Base-by-base conservation (phyloP, 805 yeast genomes). In the Naumovozyma dairenensis region DNA sequence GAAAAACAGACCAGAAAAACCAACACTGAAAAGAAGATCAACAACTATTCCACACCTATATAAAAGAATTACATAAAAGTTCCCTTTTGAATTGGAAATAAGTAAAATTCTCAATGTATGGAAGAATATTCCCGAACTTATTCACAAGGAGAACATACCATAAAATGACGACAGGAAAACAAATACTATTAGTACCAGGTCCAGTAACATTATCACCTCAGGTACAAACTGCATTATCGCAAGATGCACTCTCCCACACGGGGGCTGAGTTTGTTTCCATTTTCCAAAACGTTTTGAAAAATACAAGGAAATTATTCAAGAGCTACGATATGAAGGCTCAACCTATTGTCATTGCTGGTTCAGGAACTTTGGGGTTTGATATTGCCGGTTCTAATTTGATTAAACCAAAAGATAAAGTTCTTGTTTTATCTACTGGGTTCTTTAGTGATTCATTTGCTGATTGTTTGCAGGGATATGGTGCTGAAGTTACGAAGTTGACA, bases 301-400 rank as follows among this genome's bases (percentile, higher is more conserved):
- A 76, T 56, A 69, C 84, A 47, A 73, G 96, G 48, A 68, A 65
- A 44, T 60, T 89, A 45, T 87, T 87, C 71, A 71, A 77, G 53
- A 76, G 89, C 19, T 63, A 74, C 18, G 74, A 71, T 48, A 57
- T 72, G 10, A 54, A 60, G n/a, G 45, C 49, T 24, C 95, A 84
- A 63, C 84, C 87, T 6, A 68, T 82, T 39, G 82, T 89, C 12
- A 54, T 89, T 37, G 70, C 92, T 3, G 97, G 96, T 28, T 80
- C 94, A 2, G 97, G 97, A 37, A 85, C 96, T 15, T 68, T 87
- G 27, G 97, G 97, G 24, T 87, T 96, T 95, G 97, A 87, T 52
- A 65, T 87, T 41, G 78, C 74, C 27, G 94, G 80, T 17, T 70
- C 94, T 21, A 87, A 89, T 61, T 66, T 86, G 45, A 51, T 84